Evolutionary conservation across 306 rosid genomes (phyloP), one percentile per base, ranked within the genome.

Genomic region (Ochetophila trinervis): DNA sequence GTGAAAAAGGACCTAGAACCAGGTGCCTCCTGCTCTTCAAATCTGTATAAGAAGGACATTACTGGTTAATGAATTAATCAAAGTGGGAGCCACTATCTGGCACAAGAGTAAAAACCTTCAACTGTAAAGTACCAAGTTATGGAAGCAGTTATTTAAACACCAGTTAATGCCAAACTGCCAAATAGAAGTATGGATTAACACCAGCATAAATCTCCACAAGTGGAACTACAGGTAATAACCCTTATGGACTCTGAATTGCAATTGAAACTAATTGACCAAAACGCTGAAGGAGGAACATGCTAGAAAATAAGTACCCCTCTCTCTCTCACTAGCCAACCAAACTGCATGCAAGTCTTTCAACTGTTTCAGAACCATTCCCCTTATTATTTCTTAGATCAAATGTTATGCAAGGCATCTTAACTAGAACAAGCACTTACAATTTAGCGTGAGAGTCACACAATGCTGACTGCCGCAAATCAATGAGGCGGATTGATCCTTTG

Each of bases 401-500:
- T 50, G 22, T 50, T 9, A 50, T 5, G 17, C 54, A 50, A 50
- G 23, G 19, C 27, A 63, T 32, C 18, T 22, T 15, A 47, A 50
- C 2, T 18, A 64, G 22, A 69, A 30, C 24, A 69, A 56, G 55
- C 64, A 53, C 99, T 82, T 76, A 90, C 99, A 93, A 76, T 81
- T 90, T 93, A 57, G 96, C 77, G 74, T 93, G 96, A 70, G 97
- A 86, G 85, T 93, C 99, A 73, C 99, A 93, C 56, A 93, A 80
- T 23, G 99, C 99, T 75, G 99, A 93, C 78, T 93, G 99, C 68
- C 99, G 96, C 83, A 93, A 82, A 77, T 93, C 99, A 74, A 93
- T 82, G 55, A 93, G 96, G 58, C 97, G 91, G 74, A 93, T 86
- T 65, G 99, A 93, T 67, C 99, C 99, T 82, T 90, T 93, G 61